These are phyloP conservation scores for Cudoniella acicularis DNA, from an alignment of 495 filamentous ascomycete genomes.

Conservation along the genomic window DNA sequence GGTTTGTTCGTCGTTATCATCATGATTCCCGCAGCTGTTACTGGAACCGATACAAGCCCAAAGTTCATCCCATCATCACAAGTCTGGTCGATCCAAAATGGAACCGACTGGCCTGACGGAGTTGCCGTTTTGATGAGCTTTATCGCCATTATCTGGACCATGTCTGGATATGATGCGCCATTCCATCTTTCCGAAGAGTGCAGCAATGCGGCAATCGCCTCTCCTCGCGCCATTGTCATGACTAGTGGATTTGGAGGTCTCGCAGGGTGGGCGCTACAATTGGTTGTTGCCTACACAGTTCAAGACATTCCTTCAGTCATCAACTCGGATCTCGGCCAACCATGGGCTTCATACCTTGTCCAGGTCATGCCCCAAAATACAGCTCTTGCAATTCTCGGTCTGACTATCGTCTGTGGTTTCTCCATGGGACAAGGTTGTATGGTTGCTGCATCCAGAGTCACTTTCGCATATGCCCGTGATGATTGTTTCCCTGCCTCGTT, in stretches of 20 bases:
- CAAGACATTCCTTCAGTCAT: conserved; percentile 60
- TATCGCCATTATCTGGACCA: conserved; percentile 53
- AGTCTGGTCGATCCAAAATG: conserved; percentile 69
- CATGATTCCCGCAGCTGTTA: conserved; percentile 61
- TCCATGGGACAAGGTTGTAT: conserved; percentile 82
- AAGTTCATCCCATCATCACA: conserved; percentile 59
- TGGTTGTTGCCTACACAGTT: conserved; percentile 79
- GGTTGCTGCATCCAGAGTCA: conserved; percentile 75
- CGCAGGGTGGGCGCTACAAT: conserved; percentile 71
- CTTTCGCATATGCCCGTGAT: conserved; percentile 77
- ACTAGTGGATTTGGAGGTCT: conserved; percentile 65
- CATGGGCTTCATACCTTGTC: conserved; percentile 71
- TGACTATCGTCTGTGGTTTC: conserved; percentile 75
- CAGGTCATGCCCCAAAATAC: conserved; percentile 65
- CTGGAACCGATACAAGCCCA: conserved; percentile 38
- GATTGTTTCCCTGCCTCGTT: conserved; percentile 68
- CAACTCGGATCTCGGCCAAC: conserved; percentile 64
- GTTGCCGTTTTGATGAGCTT: conserved; percentile 76
- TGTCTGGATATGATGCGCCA: conserved; percentile 60
- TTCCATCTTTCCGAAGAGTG: conserved; percentile 79
- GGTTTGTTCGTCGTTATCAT: conserved; percentile 65
- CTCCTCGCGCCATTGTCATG: conserved; percentile 73
- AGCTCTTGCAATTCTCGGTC: conserved; percentile 60
- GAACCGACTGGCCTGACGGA: conserved; percentile 68
- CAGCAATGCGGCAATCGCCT: conserved; percentile 70